Percentiles rank a stretch among this genome's conserved stretches.
phyloP scores from a whole-genome alignment of 169 alveolate genomes.

The Eimeria praecox region DNA sequence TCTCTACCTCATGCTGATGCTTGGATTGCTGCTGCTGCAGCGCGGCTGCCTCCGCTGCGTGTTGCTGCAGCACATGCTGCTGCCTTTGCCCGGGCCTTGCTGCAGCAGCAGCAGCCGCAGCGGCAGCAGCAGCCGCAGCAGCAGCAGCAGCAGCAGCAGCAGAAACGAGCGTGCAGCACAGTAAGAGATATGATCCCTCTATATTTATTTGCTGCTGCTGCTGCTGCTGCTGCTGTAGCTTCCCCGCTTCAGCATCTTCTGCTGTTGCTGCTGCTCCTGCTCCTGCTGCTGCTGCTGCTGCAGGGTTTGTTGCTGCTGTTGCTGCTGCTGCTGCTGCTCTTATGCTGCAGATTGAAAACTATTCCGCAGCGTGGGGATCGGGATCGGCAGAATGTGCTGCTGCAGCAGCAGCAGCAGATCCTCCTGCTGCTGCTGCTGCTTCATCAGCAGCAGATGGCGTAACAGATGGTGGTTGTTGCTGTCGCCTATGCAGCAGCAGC shows the following conservation, averaged over 20 bases:
- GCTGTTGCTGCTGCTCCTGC: conserved; percentile 15
- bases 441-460: neutral
- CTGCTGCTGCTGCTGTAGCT: neutral
- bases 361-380: neutral
- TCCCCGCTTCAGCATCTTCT: neutral
- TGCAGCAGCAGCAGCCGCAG: conserved; percentile 63
- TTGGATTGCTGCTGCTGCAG: conserved; percentile 45
- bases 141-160: conserved; percentile 44
- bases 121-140: conserved; percentile 7
- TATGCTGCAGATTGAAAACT: neutral
- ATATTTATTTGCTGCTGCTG: neutral
- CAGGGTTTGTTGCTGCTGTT: conserved; percentile 9
- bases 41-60: conserved; percentile 11
- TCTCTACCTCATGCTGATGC: neutral
- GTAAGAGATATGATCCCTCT: neutral
- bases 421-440: conserved; percentile 16
- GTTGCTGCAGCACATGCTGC: conserved; percentile 34
- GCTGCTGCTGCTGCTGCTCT: conserved; percentile 46
- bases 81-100: neutral
- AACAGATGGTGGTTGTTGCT: neutral
- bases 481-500: conserved; percentile 45
- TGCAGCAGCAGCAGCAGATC: neutral
- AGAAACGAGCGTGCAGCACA: neutral
- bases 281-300: conserved; percentile 37
- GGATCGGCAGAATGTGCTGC: conserved; percentile 25